These are phyloP conservation scores for Daldinia grandis DNA, from an alignment of 495 filamentous ascomycete species.

Conservation along the genomic window DNA sequence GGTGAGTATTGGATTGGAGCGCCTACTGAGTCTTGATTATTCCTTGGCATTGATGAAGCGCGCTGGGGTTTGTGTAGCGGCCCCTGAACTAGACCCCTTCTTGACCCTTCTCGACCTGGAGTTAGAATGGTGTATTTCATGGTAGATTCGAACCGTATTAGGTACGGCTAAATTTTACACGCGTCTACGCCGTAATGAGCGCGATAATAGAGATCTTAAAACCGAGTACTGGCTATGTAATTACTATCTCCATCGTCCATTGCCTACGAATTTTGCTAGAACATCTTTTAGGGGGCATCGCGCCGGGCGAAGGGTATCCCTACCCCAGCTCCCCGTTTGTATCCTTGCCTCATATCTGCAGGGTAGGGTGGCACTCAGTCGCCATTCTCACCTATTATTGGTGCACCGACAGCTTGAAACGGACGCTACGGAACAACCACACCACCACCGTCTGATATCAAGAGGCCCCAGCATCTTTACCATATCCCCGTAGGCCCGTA, in stretches of 20 bases:
- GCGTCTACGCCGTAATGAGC: not conserved
- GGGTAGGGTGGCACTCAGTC: constrained; percentile 11
- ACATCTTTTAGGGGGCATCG: not conserved
- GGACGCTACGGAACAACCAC: constrained; percentile 8
- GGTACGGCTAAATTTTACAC: not conserved
- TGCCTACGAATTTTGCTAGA: not conserved
- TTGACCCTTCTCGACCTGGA: not conserved
- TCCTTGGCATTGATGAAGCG: constrained; percentile 22
- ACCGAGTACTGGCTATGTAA: not conserved
- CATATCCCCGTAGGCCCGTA: constrained; percentile 10
- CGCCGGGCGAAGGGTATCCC: not conserved
- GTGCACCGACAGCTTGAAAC: constrained; percentile 31
- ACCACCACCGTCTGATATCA: constrained; percentile 31
- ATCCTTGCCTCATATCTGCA: constrained; percentile 4
- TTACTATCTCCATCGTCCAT: not conserved
- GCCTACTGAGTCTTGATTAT: constrained; percentile 13
- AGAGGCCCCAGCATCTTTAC: constrained; percentile 34
- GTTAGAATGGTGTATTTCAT: not conserved
- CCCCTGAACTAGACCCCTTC: not conserved
- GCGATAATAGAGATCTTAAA: not conserved
- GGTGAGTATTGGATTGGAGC: constrained; percentile 6
- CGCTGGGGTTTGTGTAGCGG: constrained; percentile 1
- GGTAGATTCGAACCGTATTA: not conserved
- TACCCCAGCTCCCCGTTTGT: not conserved
- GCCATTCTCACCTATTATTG: constrained; percentile 19